phyloP scores from a whole-genome alignment of 192 early-diverging fungal genomes.

The Backusella liffmaniae region DNA sequence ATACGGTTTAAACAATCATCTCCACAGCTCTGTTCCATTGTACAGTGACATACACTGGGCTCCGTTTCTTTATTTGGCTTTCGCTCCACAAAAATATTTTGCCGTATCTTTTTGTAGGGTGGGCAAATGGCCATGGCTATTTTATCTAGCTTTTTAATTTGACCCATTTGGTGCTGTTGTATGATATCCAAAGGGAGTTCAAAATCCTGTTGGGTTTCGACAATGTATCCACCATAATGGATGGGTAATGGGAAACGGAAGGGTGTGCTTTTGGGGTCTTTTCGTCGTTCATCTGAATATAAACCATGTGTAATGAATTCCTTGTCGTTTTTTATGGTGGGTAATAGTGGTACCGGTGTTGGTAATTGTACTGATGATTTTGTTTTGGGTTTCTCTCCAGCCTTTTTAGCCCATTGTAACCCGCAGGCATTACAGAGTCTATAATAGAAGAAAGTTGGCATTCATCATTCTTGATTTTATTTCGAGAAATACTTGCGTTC shows the following conservation, averaged over 20 bases:
- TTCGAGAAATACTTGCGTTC: slow-evolving; percentile 22
- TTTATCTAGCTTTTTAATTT: slow-evolving; percentile 14
- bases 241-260: slow-evolving; percentile 61
- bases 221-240: slow-evolving; percentile 56
- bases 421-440: slow-evolving; percentile 42
- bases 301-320: slow-evolving; percentile 49
- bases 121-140: neutral
- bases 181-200: slow-evolving; percentile 63
- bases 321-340: slow-evolving; percentile 38
- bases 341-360: slow-evolving; percentile 15
- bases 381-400: neutral
- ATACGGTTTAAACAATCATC: slow-evolving; percentile 72
- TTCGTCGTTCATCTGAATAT: slow-evolving; percentile 34
- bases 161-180: slow-evolving; percentile 41
- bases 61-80: slow-evolving; percentile 54
- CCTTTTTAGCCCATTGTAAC: slow-evolving; percentile 23
- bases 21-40: slow-evolving; percentile 50
- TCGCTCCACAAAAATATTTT: slow-evolving; percentile 76
- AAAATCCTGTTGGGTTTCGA: slow-evolving; percentile 60
- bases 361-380: too few relatives aligned
- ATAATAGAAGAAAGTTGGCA: neutral
- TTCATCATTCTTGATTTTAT: neutral
- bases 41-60: slow-evolving; percentile 60
- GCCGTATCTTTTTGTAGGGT: slow-evolving; percentile 35
- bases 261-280: neutral